Evolutionary conservation across 108 stramenopile genomes (phyloP).

Genomic region (Nitzschia inconspicua): DNA sequence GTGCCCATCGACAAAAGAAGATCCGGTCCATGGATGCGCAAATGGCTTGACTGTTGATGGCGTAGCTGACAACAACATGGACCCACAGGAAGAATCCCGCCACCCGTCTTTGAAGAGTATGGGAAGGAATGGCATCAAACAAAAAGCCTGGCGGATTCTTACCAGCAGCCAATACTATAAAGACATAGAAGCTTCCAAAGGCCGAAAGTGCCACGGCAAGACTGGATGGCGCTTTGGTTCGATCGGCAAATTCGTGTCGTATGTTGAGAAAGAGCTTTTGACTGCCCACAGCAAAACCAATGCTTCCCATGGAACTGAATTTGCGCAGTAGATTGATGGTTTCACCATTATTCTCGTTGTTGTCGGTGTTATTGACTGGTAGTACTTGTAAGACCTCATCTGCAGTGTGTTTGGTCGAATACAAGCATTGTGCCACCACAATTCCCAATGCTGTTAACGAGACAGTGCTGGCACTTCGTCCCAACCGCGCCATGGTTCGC

Average conservation of each 20-base stretch:
- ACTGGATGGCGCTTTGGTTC: slow-evolving; percentile 45
- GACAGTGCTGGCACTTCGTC: slow-evolving; percentile 39
- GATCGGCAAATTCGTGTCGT: slow-evolving; percentile 61
- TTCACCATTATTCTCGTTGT: neutral
- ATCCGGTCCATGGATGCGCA: slow-evolving; percentile 66
- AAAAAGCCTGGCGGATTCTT: slow-evolving; percentile 62
- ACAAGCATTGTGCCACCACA: slow-evolving; percentile 59
- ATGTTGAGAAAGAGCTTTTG: slow-evolving; percentile 76
- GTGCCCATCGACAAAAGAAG: slow-evolving; percentile 29
- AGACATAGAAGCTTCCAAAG: slow-evolving; percentile 53
- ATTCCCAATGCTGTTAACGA: slow-evolving; percentile 48
- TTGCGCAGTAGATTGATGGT: slow-evolving; percentile 24
- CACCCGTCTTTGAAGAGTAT: slow-evolving; percentile 33
- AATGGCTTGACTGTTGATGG: slow-evolving; percentile 76
- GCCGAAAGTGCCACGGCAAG: slow-evolving; percentile 41
- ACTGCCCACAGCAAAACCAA: slow-evolving; percentile 72
- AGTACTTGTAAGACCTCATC: neutral
- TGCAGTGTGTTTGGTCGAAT: slow-evolving; percentile 1
- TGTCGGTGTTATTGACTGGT: neutral
- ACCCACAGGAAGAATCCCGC: slow-evolving; percentile 66
- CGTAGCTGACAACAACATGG: slow-evolving; percentile 73
- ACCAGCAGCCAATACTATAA: slow-evolving; percentile 53
- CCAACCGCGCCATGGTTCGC: slow-evolving; percentile 65
- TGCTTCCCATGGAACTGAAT: slow-evolving; percentile 49
- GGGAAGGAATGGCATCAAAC: slow-evolving; percentile 57